Conservation (phyloP, 345 rosid species). For the Jatropha curcas region DNA sequence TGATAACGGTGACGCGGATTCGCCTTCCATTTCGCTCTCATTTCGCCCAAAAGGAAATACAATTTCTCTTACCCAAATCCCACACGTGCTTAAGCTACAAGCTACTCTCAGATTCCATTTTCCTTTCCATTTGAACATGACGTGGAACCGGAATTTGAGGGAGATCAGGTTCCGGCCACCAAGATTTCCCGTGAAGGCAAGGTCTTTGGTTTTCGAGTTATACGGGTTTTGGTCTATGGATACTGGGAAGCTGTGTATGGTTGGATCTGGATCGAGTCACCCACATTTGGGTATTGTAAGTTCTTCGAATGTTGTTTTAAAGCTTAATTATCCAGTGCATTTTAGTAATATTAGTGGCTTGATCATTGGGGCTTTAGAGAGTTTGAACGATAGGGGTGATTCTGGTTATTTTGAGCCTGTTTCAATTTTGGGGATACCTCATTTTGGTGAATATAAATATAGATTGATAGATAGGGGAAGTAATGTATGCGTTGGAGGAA, state of each 20-base stretch:
- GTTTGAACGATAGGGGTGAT: slow-evolving; percentile 32
- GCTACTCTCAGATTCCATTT: slow-evolving; percentile 28
- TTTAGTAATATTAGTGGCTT: slow-evolving; percentile 52
- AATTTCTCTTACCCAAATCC: slow-evolving; percentile 30
- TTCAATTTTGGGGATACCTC: slow-evolving; percentile 56
- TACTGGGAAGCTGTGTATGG: slow-evolving; percentile 78
- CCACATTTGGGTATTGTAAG: slow-evolving; percentile 33
- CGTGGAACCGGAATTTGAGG: slow-evolving; percentile 33
- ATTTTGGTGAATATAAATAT: slow-evolving; percentile 46
- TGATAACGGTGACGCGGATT: neutral
- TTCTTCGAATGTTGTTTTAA: slow-evolving; percentile 46
- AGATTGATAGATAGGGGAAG: slow-evolving; percentile 43
- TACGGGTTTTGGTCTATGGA: slow-evolving; percentile 73
- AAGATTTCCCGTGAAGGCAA: slow-evolving; percentile 36
- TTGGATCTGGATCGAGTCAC: slow-evolving; percentile 57
- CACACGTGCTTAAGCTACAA: slow-evolving; percentile 18
- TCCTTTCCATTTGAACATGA: neutral
- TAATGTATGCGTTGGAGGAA: slow-evolving; percentile 28
- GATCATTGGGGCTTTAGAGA: slow-evolving; percentile 62
- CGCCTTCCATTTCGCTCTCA: slow-evolving; percentile 12
- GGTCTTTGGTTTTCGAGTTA: slow-evolving; percentile 41
- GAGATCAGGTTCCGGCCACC: slow-evolving; percentile 53
- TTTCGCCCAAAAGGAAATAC: slow-evolving; percentile 29
- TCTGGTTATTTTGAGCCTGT: slow-evolving; percentile 49
- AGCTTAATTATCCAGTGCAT: slow-evolving; percentile 55